Conservation (phyloP, 768 basidiomycete species). For the Lyophyllum atratum region DNA sequence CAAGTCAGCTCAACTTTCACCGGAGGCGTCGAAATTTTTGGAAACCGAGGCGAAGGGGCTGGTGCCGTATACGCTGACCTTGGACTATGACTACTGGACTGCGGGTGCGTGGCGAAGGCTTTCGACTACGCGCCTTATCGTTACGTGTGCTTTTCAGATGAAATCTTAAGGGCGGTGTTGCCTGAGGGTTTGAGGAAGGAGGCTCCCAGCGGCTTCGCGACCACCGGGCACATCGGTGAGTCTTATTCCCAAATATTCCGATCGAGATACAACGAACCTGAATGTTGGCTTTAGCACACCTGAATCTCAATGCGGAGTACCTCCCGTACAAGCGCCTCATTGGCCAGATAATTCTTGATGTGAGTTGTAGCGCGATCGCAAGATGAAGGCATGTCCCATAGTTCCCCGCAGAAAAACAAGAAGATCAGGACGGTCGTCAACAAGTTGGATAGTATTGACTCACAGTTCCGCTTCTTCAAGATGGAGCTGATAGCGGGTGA, state of each 20-base stretch:
- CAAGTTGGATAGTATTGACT: conserved; percentile 86
- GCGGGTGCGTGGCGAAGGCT: conserved; percentile 50
- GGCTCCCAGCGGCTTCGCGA: conserved; percentile 85
- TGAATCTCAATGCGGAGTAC: conserved; percentile 90
- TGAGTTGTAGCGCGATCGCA: conserved; percentile 35
- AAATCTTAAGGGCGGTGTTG: conserved; percentile 80
- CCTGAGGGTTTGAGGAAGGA: conserved; percentile 78
- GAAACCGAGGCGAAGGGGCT: conserved; percentile 55
- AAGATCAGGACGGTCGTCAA: conserved; percentile 88
- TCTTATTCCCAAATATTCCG: not conserved
- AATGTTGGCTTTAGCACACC: conserved; percentile 62
- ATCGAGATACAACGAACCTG: not conserved
- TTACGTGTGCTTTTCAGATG: conserved; percentile 55
- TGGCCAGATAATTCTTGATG: conserved; percentile 91
- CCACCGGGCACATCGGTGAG: conserved; percentile 89
- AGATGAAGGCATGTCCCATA: not conserved
- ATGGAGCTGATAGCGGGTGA: conserved; percentile 98
- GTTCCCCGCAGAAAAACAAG: conserved; percentile 73
- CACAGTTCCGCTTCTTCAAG: conserved; percentile 86
- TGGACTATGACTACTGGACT: conserved; percentile 89
- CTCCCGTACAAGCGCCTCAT: conserved; percentile 89
- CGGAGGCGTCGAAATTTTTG: conserved; percentile 56
- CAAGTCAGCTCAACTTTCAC: conserved; percentile 71
- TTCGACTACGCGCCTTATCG: not conserved
- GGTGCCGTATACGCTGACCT: conserved; percentile 57